These are phyloP conservation scores for Daldinia grandis DNA, from an alignment of 495 filamentous ascomycete species.

Conservation along the genomic window DNA sequence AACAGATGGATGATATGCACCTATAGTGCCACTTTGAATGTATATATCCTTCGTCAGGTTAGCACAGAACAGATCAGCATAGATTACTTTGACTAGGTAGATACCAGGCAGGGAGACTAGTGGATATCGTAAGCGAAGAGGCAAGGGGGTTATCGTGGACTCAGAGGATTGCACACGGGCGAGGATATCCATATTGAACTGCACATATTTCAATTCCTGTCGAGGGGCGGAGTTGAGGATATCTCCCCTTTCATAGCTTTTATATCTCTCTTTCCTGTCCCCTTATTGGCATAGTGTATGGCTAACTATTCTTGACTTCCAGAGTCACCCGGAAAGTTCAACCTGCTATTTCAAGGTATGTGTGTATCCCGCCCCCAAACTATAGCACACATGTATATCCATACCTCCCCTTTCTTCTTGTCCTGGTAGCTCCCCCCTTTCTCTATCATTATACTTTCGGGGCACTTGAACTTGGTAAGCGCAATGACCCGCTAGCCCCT, in stretches of 20 bases:
- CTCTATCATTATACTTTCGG: neutral
- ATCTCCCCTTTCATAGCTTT: slow-evolving; percentile 32
- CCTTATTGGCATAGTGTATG: slow-evolving; percentile 23
- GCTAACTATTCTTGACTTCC: slow-evolving; percentile 37
- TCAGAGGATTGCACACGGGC: neutral
- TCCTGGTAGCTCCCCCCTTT: neutral
- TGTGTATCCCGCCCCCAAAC: slow-evolving; percentile 9
- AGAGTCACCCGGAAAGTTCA: slow-evolving; percentile 14
- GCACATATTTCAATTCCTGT: slow-evolving; percentile 40
- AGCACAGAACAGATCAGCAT: slow-evolving; percentile 23
- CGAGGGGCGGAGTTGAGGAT: slow-evolving; percentile 36
- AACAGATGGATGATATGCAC: slow-evolving; percentile 53
- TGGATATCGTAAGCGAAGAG: neutral
- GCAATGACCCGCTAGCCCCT: neutral
- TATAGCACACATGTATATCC: neutral
- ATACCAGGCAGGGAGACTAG: slow-evolving; percentile 3
- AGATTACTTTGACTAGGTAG: slow-evolving; percentile 26
- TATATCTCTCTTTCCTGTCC: slow-evolving; percentile 28
- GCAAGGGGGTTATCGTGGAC: neutral
- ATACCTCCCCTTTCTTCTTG: neutral
- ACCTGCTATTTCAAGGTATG: slow-evolving; percentile 26
- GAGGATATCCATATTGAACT: slow-evolving; percentile 28
- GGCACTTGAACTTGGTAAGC: neutral
- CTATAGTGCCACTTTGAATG: slow-evolving; percentile 30
- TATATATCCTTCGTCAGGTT: slow-evolving; percentile 36